A percentile compares a stretch with the other conserved stretches of the same genome.
phyloP scores from a whole-genome alignment of 768 basidiomycete species.

The Suillus ampliporus region DNA sequence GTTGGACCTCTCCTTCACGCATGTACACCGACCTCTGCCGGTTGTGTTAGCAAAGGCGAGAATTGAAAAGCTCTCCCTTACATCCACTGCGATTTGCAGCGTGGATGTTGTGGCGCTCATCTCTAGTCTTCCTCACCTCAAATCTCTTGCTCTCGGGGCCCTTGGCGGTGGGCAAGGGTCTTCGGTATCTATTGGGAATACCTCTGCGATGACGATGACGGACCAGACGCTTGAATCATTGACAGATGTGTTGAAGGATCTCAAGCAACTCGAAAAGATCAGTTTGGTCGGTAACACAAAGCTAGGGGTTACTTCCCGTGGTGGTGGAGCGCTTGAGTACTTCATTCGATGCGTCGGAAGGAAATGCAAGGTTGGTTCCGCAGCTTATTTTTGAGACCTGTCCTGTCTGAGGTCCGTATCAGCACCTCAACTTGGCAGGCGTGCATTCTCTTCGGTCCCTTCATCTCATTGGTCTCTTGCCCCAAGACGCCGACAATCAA shows the following conservation, averaged over 20 bases:
- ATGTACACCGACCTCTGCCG: conserved; percentile 50
- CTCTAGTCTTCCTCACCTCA: conserved; percentile 45
- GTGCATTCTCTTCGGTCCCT: conserved; percentile 55
- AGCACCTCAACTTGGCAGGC: conserved; percentile 66
- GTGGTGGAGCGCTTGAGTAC: conserved; percentile 43
- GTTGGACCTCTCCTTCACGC: conserved; percentile 72
- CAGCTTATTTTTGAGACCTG: neutral
- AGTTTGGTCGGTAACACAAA: conserved; percentile 71
- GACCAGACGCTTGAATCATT: conserved; percentile 52
- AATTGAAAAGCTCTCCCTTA: conserved; percentile 64
- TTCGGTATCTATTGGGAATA: conserved; percentile 49
- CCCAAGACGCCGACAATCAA: conserved; percentile 15
- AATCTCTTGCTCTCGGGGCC: conserved; percentile 60
- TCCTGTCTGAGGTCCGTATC: conserved; percentile 6
- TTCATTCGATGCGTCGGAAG: conserved; percentile 62
- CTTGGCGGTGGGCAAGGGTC: conserved; percentile 56
- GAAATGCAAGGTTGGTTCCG: conserved; percentile 56
- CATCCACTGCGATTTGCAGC: conserved; percentile 54
- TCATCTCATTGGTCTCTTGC: conserved; percentile 56
- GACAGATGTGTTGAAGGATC: conserved; percentile 45
- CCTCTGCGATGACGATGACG: conserved; percentile 59
- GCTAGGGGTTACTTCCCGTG: conserved; percentile 47
- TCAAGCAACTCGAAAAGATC: conserved; percentile 51
- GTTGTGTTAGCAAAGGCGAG: neutral
- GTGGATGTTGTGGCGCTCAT: conserved; percentile 49